Base-by-base conservation (phyloP, 805 yeast species). In the Candida insectalens region DNA sequence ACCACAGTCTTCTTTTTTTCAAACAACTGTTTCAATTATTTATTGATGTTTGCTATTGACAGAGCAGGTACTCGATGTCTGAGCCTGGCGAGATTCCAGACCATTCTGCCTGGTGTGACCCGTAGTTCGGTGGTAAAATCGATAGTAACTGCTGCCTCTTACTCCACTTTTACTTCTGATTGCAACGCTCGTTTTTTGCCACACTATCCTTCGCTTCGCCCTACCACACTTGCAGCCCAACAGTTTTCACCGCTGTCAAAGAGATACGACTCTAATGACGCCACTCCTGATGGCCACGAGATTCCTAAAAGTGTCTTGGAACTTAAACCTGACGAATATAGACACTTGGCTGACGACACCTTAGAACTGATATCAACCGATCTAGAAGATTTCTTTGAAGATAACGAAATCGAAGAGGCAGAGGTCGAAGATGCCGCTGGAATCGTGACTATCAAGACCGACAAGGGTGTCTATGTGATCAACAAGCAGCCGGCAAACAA, bases 401-500 rank as follows among this genome's bases (percentile, higher is more conserved):
- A 52, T 3, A 41, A 46, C 9, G 40, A 47, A 15, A 41, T 52
- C n/a, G 50, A 54, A 4, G 71, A 71, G 20, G 57, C 84, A n/a
- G 87, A 82, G 53, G 69, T 78, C 37, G 85, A 92, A 58, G 69
- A 81, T 49, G 61, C 83, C 39, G 69, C 56, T 5, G 99, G 99
- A 6, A 96, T 92, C 6, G 57, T 92, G 58, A 77, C 89, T 1
- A 54, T 92, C 37, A 72, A 66, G 5, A 83, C 89, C 3, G 71
- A 76, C 1, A 62, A 65, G 13, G 97, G 96, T 2, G 71, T 88
- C 0, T 92, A 92, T 52, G 95, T 92, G 19, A 78, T 92, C 51
- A 92, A 92, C 62, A 89, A 87, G 51, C 97, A 92, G 59, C 98
- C 98, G 1, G 96, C 98, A 3, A 92, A 87, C 59, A 81, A 83